Percentiles rank a stretch among this genome's conserved stretches.
These are phyloP conservation scores for Talaromyces sp. DNA, from an alignment of 2,329 filamentous ascomycete genomes.

Conservation along the genomic window DNA sequence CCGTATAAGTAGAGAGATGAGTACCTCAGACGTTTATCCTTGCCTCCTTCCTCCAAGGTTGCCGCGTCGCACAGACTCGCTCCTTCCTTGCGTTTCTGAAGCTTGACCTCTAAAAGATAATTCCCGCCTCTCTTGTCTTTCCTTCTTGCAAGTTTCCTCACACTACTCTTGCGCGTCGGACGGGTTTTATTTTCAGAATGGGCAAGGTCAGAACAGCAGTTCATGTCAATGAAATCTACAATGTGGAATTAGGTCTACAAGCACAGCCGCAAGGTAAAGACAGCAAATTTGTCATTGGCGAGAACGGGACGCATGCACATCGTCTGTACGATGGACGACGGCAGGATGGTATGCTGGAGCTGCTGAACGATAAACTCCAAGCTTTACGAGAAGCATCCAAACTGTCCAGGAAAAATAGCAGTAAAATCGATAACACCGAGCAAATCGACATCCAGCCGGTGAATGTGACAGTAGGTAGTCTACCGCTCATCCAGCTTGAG, in stretches of 20 bases:
- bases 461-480: neutral
- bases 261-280: constrained; percentile 6
- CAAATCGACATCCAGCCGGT: neutral
- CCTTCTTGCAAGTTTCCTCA: neutral
- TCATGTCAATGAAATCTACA: constrained; percentile 10
- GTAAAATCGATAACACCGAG: neutral
- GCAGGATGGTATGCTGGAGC: constrained; percentile 15
- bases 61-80: neutral
- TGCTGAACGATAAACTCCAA: constrained; percentile 17
- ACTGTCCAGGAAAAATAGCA: neutral
- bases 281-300: constrained; percentile 8
- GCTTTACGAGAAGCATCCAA: neutral
- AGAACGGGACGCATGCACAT: constrained; percentile 15
- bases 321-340: constrained; percentile 17
- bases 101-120: neutral
- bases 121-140: neutral
- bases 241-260: constrained; percentile 10
- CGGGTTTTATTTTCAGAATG: neutral
- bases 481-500: constrained; percentile 6
- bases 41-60: neutral
- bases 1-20: neutral
- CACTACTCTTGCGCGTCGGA: neutral
- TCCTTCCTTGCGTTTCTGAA: neutral
- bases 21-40: neutral
- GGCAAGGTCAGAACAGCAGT: constrained; percentile 13